These are phyloP conservation scores for Lepidium aucheri DNA, from an alignment of 345 rosid genomes.

Conservation along the genomic window DNA sequence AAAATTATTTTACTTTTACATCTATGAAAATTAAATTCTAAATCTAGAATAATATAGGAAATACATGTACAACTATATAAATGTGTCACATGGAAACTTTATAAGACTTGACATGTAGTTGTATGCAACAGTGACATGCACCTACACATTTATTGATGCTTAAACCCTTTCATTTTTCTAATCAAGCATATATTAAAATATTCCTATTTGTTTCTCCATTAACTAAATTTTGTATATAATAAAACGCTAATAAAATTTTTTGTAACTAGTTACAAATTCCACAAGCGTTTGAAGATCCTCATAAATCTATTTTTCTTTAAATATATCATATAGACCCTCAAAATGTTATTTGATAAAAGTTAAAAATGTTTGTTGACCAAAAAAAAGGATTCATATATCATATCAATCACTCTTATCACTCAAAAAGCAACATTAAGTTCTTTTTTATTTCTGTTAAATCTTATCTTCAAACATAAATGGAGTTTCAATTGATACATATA, in stretches of 20 bases:
- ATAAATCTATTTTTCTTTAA: not conserved
- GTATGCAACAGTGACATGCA: constrained; percentile 24
- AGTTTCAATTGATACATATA: constrained; percentile 1
- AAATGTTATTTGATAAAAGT: not conserved
- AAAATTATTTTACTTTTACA: not conserved
- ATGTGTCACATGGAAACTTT: not conserved
- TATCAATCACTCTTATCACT: constrained; percentile 13
- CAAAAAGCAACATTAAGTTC: not conserved
- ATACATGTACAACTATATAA: not conserved
- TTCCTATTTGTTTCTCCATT: not conserved
- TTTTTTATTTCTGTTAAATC: not conserved
- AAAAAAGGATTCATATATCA: not conserved
- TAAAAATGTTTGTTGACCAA: constrained; percentile 6
- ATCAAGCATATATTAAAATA: not conserved
- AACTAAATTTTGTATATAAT: not conserved
- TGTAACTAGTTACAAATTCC: not conserved
- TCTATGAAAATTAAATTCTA: not conserved
- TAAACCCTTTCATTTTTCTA: constrained; percentile 3
- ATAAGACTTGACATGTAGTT: constrained; percentile 14
- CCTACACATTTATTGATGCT: constrained; percentile 9
- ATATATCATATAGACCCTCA: too few relatives aligned
- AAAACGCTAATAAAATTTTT: not conserved
- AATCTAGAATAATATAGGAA: not conserved
- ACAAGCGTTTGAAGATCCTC: not conserved
- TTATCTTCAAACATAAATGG: constrained; percentile 15